phyloP scores from a whole-genome alignment of 192 early-diverging fungal species.

The Dimargaris xerosporica region DNA sequence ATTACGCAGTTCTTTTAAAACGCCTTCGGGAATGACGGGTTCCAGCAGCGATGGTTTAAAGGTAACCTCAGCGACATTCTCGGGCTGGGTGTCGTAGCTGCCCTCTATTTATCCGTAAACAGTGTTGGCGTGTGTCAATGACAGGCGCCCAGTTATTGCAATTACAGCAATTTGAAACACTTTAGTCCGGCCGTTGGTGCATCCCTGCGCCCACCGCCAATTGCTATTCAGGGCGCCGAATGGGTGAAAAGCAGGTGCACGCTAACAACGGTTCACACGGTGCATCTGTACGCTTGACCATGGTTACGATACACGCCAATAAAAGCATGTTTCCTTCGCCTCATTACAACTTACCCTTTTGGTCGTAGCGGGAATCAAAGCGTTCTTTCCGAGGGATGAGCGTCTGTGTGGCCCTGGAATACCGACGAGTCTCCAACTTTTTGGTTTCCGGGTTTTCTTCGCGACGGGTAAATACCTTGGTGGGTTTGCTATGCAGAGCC shows the following conservation, averaged over 20 bases:
- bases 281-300: no score
- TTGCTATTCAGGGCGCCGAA: background rate
- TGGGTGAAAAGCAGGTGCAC: background rate
- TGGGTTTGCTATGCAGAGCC: background rate
- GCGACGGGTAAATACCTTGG: background rate
- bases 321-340: no score
- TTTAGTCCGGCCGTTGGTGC: background rate
- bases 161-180: background rate
- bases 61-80: background rate
- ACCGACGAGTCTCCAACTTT: background rate
- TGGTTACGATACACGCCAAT: no score
- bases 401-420: background rate
- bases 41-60: slow-evolving; percentile 6
- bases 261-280: no score
- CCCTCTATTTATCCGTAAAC: background rate
- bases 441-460: background rate
- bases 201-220: background rate
- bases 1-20: background rate
- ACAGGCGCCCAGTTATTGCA: background rate
- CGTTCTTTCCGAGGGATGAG: background rate
- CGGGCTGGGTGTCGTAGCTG: background rate
- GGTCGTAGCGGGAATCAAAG: background rate
- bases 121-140: background rate
- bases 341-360: slow-evolving; percentile 1
- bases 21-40: slow-evolving; percentile 3